Evolutionary conservation across 78 protist species (phyloP).

Genomic region (Parvularia atlantis): DNA sequence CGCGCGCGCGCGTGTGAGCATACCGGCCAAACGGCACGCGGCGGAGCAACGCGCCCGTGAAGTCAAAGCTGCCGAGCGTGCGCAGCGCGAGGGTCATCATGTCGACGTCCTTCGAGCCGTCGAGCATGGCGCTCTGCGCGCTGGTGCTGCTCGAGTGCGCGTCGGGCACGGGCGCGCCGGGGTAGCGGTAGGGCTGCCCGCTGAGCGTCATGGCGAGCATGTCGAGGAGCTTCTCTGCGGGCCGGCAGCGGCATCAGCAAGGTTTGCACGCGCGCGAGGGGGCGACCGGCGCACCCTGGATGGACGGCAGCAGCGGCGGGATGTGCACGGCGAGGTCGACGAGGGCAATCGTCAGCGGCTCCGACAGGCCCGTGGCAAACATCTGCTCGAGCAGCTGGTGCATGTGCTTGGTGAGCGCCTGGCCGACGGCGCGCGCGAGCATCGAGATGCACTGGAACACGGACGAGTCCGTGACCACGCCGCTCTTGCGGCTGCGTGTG

Average conservation of each 20-base stretch:
- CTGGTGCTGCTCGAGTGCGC: no score
- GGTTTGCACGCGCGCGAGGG: no score
- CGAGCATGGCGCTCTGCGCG: not conserved
- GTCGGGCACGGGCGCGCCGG: no score
- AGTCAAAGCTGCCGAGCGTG: conserved; percentile 65
- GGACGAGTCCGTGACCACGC: not conserved
- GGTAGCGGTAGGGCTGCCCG: no score
- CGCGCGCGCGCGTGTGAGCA: not conserved
- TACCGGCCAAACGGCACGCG: no score
- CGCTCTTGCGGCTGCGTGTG: not conserved
- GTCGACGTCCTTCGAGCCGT: conserved; percentile 22
- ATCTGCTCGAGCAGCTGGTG: conserved; percentile 6
- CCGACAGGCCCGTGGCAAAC: conserved; percentile 27
- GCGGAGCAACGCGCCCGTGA: no score
- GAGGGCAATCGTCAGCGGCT: conserved; percentile 21
- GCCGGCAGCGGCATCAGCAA: no score
- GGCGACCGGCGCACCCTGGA: conserved; percentile 41
- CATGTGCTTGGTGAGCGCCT: not conserved
- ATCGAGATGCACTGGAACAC: conserved; percentile 16
- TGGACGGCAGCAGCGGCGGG: conserved; percentile 28
- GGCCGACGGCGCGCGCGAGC: conserved; percentile 18
- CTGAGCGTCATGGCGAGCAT: no score
- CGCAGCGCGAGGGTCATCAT: conserved; percentile 45
- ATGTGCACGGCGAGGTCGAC: conserved; percentile 27
- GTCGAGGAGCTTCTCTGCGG: no score